Percentiles rank a stretch among this genome's conserved stretches.
Conservation (phyloP, 1,139 yeast genomes). For the Hemisphaericaspora xylofermentans region DNA sequence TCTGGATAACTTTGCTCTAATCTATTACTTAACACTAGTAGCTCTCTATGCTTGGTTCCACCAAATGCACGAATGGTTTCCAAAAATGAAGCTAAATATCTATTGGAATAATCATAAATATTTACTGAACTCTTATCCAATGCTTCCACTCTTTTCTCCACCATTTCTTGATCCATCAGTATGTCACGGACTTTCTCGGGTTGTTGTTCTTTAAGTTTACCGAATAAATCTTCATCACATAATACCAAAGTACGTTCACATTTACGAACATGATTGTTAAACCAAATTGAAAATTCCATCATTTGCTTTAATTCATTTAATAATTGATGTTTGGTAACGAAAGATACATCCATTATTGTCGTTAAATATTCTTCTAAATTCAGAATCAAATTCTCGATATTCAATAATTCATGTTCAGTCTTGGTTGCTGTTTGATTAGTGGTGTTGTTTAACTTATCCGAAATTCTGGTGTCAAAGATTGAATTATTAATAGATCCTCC, state of each 20-base stretch:
- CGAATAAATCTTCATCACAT: conserved; percentile 48
- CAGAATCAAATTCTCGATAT: conserved; percentile 51
- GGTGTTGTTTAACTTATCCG: conserved; percentile 8
- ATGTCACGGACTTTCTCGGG: conserved; percentile 41
- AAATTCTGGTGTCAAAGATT: conserved; percentile 32
- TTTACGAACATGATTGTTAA: conserved; percentile 53
- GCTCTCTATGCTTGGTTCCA: conserved; percentile 60
- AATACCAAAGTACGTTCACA: conserved; percentile 56
- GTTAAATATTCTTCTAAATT: conserved; percentile 60
- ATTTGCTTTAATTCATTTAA: conserved; percentile 48
- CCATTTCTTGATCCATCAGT: conserved; percentile 38
- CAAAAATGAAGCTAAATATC: conserved; percentile 53
- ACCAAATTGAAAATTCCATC: conserved; percentile 50
- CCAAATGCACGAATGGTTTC: conserved; percentile 58
- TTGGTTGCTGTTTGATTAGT: neutral
- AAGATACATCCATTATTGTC: conserved; percentile 64
- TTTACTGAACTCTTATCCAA: conserved; percentile 50
- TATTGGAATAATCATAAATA: conserved; percentile 56
- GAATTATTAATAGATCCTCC: conserved; percentile 22
- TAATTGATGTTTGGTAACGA: conserved; percentile 61
- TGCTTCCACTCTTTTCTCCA: conserved; percentile 40
- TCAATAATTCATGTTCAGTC: conserved; percentile 19
- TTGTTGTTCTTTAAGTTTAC: conserved; percentile 35
- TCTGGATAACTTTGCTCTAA: conserved; percentile 45
- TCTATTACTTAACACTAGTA: conserved; percentile 52